Base-by-base conservation (phyloP, 1,139 yeast genomes). In the Suhomyces taliae region DNA sequence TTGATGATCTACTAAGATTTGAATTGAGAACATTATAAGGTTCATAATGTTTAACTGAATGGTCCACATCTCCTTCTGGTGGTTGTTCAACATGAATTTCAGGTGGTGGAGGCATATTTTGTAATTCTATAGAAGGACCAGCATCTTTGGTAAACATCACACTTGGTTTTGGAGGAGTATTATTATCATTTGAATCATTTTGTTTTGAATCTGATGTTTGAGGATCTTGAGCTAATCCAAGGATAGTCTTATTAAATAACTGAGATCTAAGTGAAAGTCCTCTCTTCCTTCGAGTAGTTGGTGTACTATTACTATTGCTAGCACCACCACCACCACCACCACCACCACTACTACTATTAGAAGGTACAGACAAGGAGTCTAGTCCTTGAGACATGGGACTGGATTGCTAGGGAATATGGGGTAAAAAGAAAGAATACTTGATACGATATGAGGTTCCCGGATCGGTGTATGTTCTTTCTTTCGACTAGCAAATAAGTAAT, bases 241-340 rank as follows among this genome's bases (percentile, higher is more conserved):
- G 55, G n/a, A 72, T 54, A 8, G 72, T 65, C 52, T 79, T 83
- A 62, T 79, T 83, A 67, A 87, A 81, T 52, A 87, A 72, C 65
- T 87, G 95, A 0, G 90, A 78, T 55, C 95, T 74, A 46, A 88
- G 67, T 4, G 93, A 85, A 50, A 85, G 81, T 0, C 95, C 91
- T 60, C 96, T 70, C 53, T 80, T 82, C 52, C 93, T 72, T 41
- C 79, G 65, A 4, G 65, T 53, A 24, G 61, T 67, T 6, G 68
- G 69, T 7, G 68, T 60, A 29, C 52, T 32, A 26, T 11, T 37
- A 19, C 24, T 19, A 19, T 19, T 19, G 24, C 24, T 19, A 19
- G 24, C 24, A 19, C 24, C 24, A 19, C 24, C 24, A 19, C 15
- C 15, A 14, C 15, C 15, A 14, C 2, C 15, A 14, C 24, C 24